Base-by-base conservation (phyloP, 2,329 filamentous ascomycete genomes). In the Allantophomopsis lycopodina region DNA sequence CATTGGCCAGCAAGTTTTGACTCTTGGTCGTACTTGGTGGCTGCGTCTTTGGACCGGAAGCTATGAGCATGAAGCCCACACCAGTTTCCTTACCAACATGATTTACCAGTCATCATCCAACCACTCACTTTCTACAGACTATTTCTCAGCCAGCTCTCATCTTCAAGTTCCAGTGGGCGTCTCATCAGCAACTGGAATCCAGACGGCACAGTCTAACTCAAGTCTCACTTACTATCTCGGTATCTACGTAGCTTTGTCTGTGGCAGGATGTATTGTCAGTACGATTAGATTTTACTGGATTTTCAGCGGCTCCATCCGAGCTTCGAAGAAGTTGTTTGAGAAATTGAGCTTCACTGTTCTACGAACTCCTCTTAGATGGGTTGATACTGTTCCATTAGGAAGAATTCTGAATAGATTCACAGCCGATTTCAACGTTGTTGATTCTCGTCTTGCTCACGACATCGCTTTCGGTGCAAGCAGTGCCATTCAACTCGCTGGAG, bases 371-470 rank as follows among this genome's bases (percentile, higher is more conserved):
- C 64, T 88, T n/a, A 67, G 82, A 44, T 87, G 82, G 80, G 67
- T 89, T 31, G 83, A 89, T 52, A 88, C 83, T 0, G 78, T 86
- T 0, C 84, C 84, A 0, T 65, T 86, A 1, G 83, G 83, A 2
- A 73, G 83, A 35, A 73, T 88, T 31, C 63, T 88, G 15, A 89
- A 89, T 58, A 71, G 83, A 2, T 85, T 88, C 55, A 85, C 82
- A 0, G 67, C 79, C 3, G 83, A 89, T 57, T 87, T 89, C 56
- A 75, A 79, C 48, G 69, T 76, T 32, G 71, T 88, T 37, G 83
- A 89, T 58, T 76, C 71, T 6, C 67, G 73, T 30, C 61, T 87
- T 37, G 72, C 76, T 6, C 70, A 71, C 47, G 73, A 82, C 38
- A 56, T 85, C 44, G 69, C 66, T 5, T 75, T 77, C 48, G 68